These are phyloP conservation scores for Chytriomyces sp. DNA, from an alignment of 192 early-diverging fungal species.

Conservation along the genomic window DNA sequence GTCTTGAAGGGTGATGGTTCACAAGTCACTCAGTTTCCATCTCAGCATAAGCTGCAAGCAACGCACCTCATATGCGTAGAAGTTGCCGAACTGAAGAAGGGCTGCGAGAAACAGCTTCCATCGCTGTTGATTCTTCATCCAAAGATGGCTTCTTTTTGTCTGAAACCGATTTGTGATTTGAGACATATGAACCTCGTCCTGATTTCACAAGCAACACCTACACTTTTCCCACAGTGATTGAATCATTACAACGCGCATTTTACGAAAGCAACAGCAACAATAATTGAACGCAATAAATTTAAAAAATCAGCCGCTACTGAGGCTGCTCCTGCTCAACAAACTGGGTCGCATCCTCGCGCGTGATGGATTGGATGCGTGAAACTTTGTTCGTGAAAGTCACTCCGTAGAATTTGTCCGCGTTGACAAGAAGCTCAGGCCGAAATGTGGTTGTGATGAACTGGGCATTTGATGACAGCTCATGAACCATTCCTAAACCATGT, in stretches of 20 bases:
- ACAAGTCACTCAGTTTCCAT: no score
- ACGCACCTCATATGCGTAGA: conserved; percentile 24
- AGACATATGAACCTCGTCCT: no score
- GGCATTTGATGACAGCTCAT: conserved; percentile 79
- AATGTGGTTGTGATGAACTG: conserved; percentile 99
- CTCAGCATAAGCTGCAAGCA: no score
- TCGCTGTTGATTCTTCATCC: no score
- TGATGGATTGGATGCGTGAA: conserved; percentile 73
- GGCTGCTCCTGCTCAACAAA: conserved; percentile 54
- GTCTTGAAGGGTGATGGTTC: no score
- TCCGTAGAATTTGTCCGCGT: conserved; percentile 96
- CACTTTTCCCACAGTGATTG: no score
- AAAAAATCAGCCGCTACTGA: conserved; percentile 4
- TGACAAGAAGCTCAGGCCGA: conserved; percentile 89
- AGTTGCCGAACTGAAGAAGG: conserved; percentile 28
- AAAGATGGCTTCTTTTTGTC: no score
- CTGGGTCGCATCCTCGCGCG: conserved; percentile 46
- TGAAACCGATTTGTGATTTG: no score
- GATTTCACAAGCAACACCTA: no score
- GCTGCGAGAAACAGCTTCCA: background rate
- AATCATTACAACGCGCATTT: no score
- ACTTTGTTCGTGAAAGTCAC: conserved; percentile 97
- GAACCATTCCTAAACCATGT: conserved; percentile 73
- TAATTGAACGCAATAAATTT: conserved; percentile 1
- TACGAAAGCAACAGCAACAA: conserved; percentile 7